Conservation (phyloP, 768 basidiomycete species). For the Suillus subalutaceus region DNA sequence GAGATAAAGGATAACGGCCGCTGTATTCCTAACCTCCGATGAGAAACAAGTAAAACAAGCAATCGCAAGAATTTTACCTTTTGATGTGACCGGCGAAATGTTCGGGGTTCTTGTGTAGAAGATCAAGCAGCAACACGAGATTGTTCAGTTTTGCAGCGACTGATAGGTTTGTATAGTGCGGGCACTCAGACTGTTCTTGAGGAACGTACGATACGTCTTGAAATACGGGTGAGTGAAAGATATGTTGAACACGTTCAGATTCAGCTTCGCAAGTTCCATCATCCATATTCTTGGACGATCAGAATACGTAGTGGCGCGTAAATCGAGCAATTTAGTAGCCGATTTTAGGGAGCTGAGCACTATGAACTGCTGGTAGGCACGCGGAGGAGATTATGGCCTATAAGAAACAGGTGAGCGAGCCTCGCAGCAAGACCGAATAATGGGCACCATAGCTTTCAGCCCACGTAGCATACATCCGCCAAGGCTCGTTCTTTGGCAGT, state of each 20-base stretch:
- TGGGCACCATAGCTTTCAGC: background rate
- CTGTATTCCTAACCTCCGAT: background rate
- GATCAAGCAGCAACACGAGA: background rate
- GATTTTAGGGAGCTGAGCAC: background rate
- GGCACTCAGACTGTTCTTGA: background rate
- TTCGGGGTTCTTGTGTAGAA: background rate
- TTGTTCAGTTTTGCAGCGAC: background rate
- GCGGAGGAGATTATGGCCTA: slow-evolving; percentile 6
- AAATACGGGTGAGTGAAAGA: background rate
- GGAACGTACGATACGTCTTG: background rate
- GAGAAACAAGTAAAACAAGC: background rate
- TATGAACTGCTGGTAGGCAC: background rate
- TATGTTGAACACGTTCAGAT: background rate
- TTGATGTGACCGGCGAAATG: background rate
- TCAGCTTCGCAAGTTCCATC: background rate
- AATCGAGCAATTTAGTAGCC: background rate
- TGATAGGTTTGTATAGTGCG: background rate
- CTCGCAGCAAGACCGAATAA: background rate
- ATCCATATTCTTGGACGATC: background rate
- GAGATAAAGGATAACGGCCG: background rate
- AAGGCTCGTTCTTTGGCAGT: background rate
- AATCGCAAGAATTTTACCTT: background rate
- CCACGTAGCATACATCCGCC: background rate
- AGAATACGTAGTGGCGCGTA: background rate
- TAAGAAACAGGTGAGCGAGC: background rate